Percentiles rank a stretch among this genome's conserved stretches.
These are phyloP conservation scores for Pestalotiopsis sp. DNA, from an alignment of 2,329 filamentous ascomycete genomes.

Conservation along the genomic window DNA sequence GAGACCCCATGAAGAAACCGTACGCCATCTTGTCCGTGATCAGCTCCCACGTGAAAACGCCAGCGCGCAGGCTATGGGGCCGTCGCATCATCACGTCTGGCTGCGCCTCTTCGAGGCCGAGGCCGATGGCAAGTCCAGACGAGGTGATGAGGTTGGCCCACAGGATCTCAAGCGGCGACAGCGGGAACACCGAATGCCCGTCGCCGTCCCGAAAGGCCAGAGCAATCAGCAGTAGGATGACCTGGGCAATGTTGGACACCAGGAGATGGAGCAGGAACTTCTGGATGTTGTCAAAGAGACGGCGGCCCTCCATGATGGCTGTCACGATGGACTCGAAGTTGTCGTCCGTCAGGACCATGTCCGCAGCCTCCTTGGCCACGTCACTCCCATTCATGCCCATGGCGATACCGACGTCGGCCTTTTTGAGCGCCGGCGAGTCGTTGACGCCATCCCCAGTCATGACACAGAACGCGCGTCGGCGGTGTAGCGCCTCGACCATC, in stretches of 20 bases:
- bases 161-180: slow-evolving; percentile 73
- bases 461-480: slow-evolving; percentile 68
- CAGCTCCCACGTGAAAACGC: slow-evolving; percentile 67
- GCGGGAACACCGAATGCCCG: slow-evolving; percentile 66
- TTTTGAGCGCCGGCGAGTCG: slow-evolving; percentile 72
- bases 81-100: slow-evolving; percentile 69
- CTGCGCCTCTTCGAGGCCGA: slow-evolving; percentile 71
- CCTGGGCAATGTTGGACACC: slow-evolving; percentile 72
- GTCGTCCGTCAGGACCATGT: slow-evolving; percentile 87
- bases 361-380: slow-evolving; percentile 79
- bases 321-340: slow-evolving; percentile 82
- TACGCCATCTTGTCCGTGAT: slow-evolving; percentile 70
- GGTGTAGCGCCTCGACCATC: slow-evolving; percentile 74
- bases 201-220: slow-evolving; percentile 67
- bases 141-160: slow-evolving; percentile 79
- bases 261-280: slow-evolving; percentile 71
- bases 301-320: slow-evolving; percentile 71
- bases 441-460: slow-evolving; percentile 80
- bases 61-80: slow-evolving; percentile 61
- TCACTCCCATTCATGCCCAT: slow-evolving; percentile 74
- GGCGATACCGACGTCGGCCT: slow-evolving; percentile 75
- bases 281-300: slow-evolving; percentile 74
- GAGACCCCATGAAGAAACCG: slow-evolving; percentile 63
- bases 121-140: slow-evolving; percentile 70
- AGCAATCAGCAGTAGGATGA: slow-evolving; percentile 68